phyloP scores from a whole-genome alignment of 257 asterid genomes.

The Buddleja alternifolia region DNA sequence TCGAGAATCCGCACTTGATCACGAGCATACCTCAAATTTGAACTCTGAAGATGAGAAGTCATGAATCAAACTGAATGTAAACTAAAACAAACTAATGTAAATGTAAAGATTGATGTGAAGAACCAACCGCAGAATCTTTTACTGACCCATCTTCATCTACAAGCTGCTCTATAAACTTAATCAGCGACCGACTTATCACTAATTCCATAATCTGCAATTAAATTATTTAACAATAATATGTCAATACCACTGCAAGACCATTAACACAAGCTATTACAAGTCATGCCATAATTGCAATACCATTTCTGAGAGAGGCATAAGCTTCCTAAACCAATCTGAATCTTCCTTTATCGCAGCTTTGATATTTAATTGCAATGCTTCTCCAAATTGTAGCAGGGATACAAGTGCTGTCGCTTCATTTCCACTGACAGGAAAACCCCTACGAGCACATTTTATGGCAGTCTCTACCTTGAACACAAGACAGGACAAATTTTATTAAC shows the following conservation, averaged over 20 bases:
- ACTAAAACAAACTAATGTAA: conserved; percentile 15
- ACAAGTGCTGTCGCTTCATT: conserved; percentile 76
- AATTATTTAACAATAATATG: conserved; percentile 21
- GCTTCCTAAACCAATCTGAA: conserved; percentile 64
- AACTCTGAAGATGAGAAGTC: conserved; percentile 62
- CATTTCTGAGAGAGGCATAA: conserved; percentile 87
- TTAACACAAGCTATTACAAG: conserved; percentile 5
- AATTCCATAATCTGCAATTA: conserved; percentile 75
- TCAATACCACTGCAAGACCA: conserved; percentile 22
- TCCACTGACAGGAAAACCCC: conserved; percentile 71
- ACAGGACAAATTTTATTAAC: conserved; percentile 19
- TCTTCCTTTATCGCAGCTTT: conserved; percentile 86
- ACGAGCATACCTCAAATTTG: conserved; percentile 77
- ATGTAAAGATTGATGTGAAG: conserved; percentile 20
- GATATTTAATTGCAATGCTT: conserved; percentile 67
- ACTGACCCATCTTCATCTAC: conserved; percentile 95
- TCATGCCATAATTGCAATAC: conserved; percentile 41
- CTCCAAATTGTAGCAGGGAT: conserved; percentile 61
- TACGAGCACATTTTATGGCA: conserved; percentile 60
- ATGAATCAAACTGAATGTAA: conserved; percentile 29
- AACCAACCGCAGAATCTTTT: conserved; percentile 93
- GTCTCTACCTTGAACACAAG: conserved; percentile 69
- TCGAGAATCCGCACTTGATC: conserved; percentile 72
- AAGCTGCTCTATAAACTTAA: conserved; percentile 69
- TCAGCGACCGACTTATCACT: conserved; percentile 53